Base-by-base conservation (phyloP, 345 rosid genomes). In the Lumnitzera racemosa region DNA sequence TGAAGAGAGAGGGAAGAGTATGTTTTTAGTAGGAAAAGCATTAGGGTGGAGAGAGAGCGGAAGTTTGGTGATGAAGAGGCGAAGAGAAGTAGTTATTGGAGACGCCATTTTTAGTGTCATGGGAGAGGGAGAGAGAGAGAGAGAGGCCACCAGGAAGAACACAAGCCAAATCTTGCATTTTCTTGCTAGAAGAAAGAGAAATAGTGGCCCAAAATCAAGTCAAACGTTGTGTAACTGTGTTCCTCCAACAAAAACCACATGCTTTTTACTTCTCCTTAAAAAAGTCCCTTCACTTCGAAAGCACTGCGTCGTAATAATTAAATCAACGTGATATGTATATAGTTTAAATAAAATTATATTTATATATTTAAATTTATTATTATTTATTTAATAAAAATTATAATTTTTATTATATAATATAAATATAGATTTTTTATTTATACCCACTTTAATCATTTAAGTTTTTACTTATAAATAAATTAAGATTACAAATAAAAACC, bases 61-160 rank as follows among this genome's bases (percentile, higher is more conserved):
- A 61, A 74, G 13, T 73, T 66, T 83, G 61, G 77, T 24, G n/a
- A 81, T 24, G 61, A 72, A 53, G 46, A 72, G 41, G 52, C 83
- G 78, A 61, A 77, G 72, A 24, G 75, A 58, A 49, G 75, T 62
- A 53, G 63, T 17, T 15, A 73, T 24, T 55, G 74, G 47, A 65
- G 72, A 67, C 36, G 67, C 49, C n/a, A 23, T 36, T 36, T 36
- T 36, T 36, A 9, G 1, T 36, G 43, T 7, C 36, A 29, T 29
- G 5, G 7, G 36, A 3, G 36, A 3, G 36, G 2, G 3, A 6
- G 43, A 36, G 43, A 36, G 43, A 36, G 5, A 36, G 43, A 4
- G 43, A 4, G 43, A 4, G 7, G 7, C 10, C 11, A 5, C 43
- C 1, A 36, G 43, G 31, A 36, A 36, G 43, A 36, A 36, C 9